Conservation (phyloP, 352 stramenopile genomes). For the Phytophthora pini region DNA sequence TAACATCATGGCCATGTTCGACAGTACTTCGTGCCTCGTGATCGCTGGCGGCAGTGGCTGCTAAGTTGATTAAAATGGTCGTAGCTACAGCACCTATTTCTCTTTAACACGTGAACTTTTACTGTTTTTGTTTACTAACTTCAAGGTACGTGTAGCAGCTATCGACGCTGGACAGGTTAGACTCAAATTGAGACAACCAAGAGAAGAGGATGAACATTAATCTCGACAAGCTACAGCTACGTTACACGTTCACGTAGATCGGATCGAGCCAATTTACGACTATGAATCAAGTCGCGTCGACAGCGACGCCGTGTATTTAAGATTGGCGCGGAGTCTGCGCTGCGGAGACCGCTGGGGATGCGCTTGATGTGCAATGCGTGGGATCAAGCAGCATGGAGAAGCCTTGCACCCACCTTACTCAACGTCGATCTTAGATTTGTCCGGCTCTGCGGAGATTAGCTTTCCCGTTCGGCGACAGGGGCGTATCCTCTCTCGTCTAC, state of each 20-base stretch:
- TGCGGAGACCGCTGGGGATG: conserved; percentile 25
- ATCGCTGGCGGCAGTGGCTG: conserved; percentile 50
- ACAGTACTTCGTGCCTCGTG: conserved; percentile 37
- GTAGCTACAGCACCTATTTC: background rate
- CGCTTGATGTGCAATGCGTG: conserved; percentile 39
- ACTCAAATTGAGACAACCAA: too few species aligned
- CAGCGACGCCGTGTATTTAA: conserved; percentile 17
- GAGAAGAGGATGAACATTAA: too few species aligned
- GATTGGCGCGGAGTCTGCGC: conserved; percentile 3
- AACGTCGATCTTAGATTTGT: conserved; percentile 6
- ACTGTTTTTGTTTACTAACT: conserved; percentile 14
- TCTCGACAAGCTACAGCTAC: too few species aligned
- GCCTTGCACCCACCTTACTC: background rate
- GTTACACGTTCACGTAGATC: too few species aligned
- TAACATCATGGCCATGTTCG: conserved; percentile 41
- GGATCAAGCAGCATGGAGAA: conserved; percentile 7
- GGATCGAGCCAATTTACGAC: background rate
- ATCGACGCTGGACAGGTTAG: background rate
- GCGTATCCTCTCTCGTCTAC: conserved; percentile 24
- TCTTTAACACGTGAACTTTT: conserved; percentile 23
- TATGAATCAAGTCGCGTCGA: background rate
- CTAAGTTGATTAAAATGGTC: conserved; percentile 30
- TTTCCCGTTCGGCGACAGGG: conserved; percentile 23
- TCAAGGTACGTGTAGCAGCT: background rate
- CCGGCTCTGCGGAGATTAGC: conserved; percentile 27